Evolutionary conservation across 345 rosid genomes (phyloP), one percentile per base, ranked within the genome.

Genomic region (Triadica sebifera): DNA sequence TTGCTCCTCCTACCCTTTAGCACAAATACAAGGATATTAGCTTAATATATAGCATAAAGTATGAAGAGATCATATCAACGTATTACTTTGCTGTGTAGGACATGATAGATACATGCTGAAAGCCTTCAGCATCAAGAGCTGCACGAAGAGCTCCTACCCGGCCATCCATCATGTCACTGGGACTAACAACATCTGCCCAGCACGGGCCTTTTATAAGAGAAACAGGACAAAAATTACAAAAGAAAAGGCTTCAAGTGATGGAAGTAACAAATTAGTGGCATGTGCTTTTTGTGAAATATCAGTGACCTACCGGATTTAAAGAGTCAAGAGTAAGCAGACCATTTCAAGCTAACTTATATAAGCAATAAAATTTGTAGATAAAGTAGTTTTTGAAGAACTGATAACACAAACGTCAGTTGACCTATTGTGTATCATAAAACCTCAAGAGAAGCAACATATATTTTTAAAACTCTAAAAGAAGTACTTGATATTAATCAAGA

Each of bases 161-260:
- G 50, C 97, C 98, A 83, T 94, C 98, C 91, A 94, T 85, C 98
- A 94, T 94, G 78, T 94, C 98, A 84, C 98, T 92, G n/a, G 98
- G 93, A 86, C 97, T 87, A 63, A 94, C 91, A 83, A 94, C 97
- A 87, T 94, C 98, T 46, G 98, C 91, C 75, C 98, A 70, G 96
- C 96, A 72, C 89, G 86, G 6, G 95, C 97, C 91, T 94, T 57
- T 47, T 49, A 57, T 9, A 45, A n/a, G 59, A 56, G 72, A 59
- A 69, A 71, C 50, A 76, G 37, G 74, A 71, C 72, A 63, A 24
- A 53, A 2, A 75, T 29, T 61, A 69, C 65, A 64, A 78, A 38
- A n/a, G 59, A 57, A 55, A 55, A 15, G 4, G 8, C 34, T 29
- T 47, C 64, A 50, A 47, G 19, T 47, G 46, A 71, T 43, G 61